Conservation (phyloP, 768 basidiomycete genomes). For the Lentinus brumalis region DNA sequence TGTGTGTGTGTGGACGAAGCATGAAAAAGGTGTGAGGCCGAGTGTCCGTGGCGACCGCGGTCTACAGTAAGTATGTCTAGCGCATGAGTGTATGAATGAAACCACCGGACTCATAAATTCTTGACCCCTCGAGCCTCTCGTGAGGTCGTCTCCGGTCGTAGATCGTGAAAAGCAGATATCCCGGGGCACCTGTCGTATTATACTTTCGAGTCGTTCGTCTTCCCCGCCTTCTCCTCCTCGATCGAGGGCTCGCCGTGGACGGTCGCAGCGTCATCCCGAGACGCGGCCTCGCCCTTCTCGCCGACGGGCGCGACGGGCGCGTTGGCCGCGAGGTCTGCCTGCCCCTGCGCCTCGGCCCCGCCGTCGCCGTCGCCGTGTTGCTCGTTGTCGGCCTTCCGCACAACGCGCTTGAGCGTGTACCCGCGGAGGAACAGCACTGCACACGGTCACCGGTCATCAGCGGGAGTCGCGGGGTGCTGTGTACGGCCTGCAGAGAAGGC, state of each 20-base stretch:
- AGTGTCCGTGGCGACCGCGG: no score
- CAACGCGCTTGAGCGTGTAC: constrained; percentile 58
- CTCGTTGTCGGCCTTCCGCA: constrained; percentile 40
- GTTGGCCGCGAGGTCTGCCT: constrained; percentile 8
- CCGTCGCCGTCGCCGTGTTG: constrained; percentile 27
- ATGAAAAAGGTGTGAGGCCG: no score
- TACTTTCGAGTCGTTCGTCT: neutral
- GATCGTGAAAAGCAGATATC: neutral
- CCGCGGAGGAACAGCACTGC: constrained; percentile 51
- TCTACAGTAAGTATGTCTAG: neutral
- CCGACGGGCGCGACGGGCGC: constrained; percentile 4
- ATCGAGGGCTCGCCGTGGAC: constrained; percentile 3
- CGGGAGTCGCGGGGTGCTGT: neutral
- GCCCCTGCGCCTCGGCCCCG: constrained; percentile 22
- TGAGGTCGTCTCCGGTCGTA: neutral
- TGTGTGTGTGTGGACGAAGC: no score
- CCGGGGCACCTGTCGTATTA: neutral
- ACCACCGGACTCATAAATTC: no score
- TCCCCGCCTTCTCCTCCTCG: constrained; percentile 7
- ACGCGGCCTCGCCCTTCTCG: constrained; percentile 5
- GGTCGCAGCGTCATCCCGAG: constrained; percentile 17
- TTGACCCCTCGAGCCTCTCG: neutral
- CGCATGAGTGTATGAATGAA: no score
- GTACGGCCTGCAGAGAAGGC: neutral
- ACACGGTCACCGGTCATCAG: neutral